Base-by-base conservation (phyloP, 495 filamentous ascomycete genomes). In the Tuber microsphaerosporum region DNA sequence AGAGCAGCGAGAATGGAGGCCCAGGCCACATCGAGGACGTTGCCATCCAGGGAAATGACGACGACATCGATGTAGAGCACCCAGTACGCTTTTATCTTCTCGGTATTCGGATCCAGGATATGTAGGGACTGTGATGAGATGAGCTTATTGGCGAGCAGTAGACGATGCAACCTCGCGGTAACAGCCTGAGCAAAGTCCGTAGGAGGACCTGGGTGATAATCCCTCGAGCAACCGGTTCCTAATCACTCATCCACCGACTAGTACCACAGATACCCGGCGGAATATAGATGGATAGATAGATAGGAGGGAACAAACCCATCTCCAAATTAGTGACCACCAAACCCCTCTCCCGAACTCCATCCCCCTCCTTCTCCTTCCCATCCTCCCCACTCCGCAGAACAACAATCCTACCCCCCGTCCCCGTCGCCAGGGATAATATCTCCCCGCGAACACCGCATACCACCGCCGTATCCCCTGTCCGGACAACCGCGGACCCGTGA, bases 241-340 rank as follows among this genome's bases (percentile, higher is more conserved):
- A 19, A 8, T 8, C 34, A 73, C 51, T 41, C 16, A 34, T 41
- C 43, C 31, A 20, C 10, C 3, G n/a, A 56, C n/a, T 73, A 26
- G 22, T 48, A 34, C 39, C 26, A n/a, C 70, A 44, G 26, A 65
- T 34, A 19, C 14, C 26, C 26, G 26, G 56, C 56, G 26, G 56
- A 16, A 37, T 37, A 2, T 37, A 65, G 56, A 65, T 19, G 12
- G 26, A 65, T 7, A 16, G 56, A 34, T 17, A 16, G 56, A 34
- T 34, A 68, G 37, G 68, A 16, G 56, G 20, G 22, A 26, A 86
- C 20, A 74, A 75, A 82, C 81, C 88, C 41, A 99, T 84, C 78
- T 97, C 95, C 41, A 98, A 86, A 81, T 99, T 98, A 6, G 95
- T 96, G 17, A 99, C 95, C 14, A 98, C 85, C 44, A 99, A 85